Evolutionary conservation across 345 rosid species (phyloP).

Genomic region (Conringia planisiliqua): DNA sequence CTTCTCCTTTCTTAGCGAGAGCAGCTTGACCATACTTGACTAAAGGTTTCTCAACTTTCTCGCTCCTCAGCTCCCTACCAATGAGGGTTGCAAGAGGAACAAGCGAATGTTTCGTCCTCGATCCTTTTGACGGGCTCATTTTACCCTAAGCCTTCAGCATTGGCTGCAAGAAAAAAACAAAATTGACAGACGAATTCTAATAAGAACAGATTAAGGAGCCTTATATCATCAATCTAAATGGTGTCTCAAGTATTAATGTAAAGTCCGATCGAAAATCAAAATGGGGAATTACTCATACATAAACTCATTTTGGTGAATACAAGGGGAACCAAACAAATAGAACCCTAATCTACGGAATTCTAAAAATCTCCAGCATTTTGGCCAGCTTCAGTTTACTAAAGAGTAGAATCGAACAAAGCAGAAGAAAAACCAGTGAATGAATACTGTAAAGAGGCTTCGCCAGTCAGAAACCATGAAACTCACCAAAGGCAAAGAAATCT

Average conservation of each 20-base stretch:
- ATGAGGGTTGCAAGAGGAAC: slow-evolving; percentile 91
- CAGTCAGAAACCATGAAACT: slow-evolving; percentile 7
- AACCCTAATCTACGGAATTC: slow-evolving; percentile 21
- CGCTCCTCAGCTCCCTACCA: slow-evolving; percentile 87
- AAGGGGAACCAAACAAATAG: not conserved
- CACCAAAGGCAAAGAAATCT: slow-evolving; percentile 9
- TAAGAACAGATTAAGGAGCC: not conserved
- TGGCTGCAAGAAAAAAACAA: slow-evolving; percentile 17
- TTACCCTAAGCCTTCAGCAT: slow-evolving; percentile 49
- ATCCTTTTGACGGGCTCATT: slow-evolving; percentile 70
- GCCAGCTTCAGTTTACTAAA: not conserved
- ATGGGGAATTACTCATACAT: not conserved
- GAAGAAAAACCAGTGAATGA: not conserved
- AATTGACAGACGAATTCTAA: not conserved
- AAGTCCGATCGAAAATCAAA: not conserved
- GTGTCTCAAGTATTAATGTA: not conserved
- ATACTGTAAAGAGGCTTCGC: not conserved
- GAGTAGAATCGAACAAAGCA: slow-evolving; percentile 8
- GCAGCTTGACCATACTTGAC: slow-evolving; percentile 96
- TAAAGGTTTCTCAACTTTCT: slow-evolving; percentile 80
- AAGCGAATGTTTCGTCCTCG: slow-evolving; percentile 65
- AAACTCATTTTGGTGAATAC: not conserved
- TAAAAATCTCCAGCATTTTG: not conserved
- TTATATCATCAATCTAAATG: not conserved
- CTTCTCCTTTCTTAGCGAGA: slow-evolving; percentile 97